These are phyloP conservation scores for Fraxinus pennsylvanica DNA, from an alignment of 257 asterid species.

Conservation along the genomic window DNA sequence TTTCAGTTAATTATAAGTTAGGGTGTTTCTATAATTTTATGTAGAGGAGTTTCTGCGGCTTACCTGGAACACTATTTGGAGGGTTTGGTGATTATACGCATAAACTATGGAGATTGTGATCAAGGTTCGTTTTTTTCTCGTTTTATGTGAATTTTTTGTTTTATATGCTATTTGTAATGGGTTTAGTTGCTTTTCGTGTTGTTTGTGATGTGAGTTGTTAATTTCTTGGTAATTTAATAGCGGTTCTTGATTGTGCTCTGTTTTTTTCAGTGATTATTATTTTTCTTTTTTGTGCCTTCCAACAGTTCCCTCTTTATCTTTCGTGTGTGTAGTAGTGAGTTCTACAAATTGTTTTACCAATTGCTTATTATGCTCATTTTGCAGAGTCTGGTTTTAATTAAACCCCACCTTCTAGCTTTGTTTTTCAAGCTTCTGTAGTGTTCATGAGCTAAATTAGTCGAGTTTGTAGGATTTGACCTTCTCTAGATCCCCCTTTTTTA, in stretches of 20 bases:
- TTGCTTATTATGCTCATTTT: not conserved
- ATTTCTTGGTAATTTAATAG: not conserved
- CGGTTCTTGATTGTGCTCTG: not conserved
- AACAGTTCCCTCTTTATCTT: no score
- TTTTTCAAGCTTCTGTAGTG: not conserved
- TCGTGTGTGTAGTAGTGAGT: not conserved
- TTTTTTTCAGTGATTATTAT: not conserved
- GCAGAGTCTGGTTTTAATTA: not conserved
- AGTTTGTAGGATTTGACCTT: not conserved
- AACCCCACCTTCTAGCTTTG: not conserved
- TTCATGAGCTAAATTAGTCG: not conserved
- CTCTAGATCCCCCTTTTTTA: not conserved
- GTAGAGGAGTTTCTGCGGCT: constrained; percentile 20
- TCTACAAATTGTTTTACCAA: not conserved
- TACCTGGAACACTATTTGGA: constrained; percentile 43
- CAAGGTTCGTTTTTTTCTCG: constrained; percentile 47
- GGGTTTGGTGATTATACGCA: not conserved
- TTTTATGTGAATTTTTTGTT: not conserved
- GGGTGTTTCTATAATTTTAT: not conserved
- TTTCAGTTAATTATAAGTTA: not conserved
- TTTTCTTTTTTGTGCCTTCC: not conserved
- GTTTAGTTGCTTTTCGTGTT: not conserved
- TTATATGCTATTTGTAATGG: not conserved
- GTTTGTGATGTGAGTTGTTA: not conserved
- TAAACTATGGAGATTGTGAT: constrained; percentile 65